Conservation (phyloP, 495 filamentous ascomycete genomes). For the Amorphotheca resinae region DNA sequence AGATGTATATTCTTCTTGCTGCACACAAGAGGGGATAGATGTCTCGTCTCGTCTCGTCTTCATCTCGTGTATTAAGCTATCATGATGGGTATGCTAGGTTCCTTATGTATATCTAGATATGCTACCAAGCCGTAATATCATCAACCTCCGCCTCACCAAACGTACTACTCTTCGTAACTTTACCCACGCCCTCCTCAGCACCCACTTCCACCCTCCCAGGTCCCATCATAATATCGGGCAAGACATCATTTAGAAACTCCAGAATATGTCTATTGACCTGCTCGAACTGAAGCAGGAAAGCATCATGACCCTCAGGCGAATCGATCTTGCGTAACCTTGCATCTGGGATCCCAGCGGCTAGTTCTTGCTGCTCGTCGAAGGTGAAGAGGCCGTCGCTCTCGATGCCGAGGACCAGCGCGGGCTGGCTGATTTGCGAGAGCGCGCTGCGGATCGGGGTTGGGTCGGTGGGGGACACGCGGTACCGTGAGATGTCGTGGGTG, state of each 20-base stretch:
- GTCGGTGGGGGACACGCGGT: slow-evolving; percentile 13
- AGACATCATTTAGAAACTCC: slow-evolving; percentile 65
- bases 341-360: slow-evolving; percentile 72
- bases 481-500: slow-evolving; percentile 82
- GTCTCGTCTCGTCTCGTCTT: too few relatives aligned
- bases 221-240: slow-evolving; percentile 76
- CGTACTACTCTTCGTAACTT: slow-evolving; percentile 64
- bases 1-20: too few relatives aligned
- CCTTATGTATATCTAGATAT: too few relatives aligned
- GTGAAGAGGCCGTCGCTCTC: slow-evolving; percentile 93
- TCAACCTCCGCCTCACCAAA: slow-evolving; percentile 94
- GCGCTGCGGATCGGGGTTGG: slow-evolving; percentile 49
- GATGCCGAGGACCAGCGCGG: slow-evolving; percentile 80
- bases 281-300: slow-evolving; percentile 91
- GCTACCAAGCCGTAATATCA: slow-evolving; percentile 92
- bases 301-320: slow-evolving; percentile 89
- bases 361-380: slow-evolving; percentile 86
- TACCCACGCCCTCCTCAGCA: slow-evolving; percentile 32
- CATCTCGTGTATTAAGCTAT: too few relatives aligned
- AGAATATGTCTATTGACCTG: slow-evolving; percentile 86
- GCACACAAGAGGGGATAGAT: too few relatives aligned
- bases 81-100: too few relatives aligned
- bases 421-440: slow-evolving; percentile 73
- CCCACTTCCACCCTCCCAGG: slow-evolving; percentile 33
- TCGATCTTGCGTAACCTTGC: slow-evolving; percentile 74